Conservation (phyloP, 1,139 yeast genomes). For the Saccharomycopsis crataegensis region DNA sequence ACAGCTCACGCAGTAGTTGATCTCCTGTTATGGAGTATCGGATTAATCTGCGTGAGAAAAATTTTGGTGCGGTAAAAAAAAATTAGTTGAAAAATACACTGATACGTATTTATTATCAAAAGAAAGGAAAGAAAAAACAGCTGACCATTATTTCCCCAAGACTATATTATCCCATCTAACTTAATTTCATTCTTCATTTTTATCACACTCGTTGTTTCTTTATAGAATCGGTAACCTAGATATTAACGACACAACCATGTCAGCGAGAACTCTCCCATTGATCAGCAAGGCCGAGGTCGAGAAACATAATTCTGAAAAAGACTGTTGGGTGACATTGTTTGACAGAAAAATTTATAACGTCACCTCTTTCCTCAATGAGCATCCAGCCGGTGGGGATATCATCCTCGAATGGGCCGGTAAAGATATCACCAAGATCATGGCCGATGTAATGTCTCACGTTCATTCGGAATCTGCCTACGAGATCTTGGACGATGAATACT, state of each 20-base stretch:
- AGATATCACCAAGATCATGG: constrained; percentile 73
- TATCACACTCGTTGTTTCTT: no score
- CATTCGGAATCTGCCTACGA: constrained; percentile 88
- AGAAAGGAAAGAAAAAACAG: no score
- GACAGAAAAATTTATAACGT: constrained; percentile 80
- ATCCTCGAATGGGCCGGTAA: constrained; percentile 73
- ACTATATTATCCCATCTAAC: no score
- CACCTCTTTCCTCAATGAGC: constrained; percentile 68
- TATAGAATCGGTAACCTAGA: no score
- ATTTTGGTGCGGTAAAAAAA: no score
- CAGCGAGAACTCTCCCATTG: constrained; percentile 9
- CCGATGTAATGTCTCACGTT: constrained; percentile 59
- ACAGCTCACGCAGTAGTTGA: no score
- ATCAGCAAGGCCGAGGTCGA: constrained; percentile 5
- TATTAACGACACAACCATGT: background rate
- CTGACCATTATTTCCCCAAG: no score
- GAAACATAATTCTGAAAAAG: constrained; percentile 41
- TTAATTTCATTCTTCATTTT: no score
- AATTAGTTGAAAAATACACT: no score
- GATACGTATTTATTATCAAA: no score
- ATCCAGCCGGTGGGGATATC: constrained; percentile 81
- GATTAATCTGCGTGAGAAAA: no score
- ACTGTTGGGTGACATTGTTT: constrained; percentile 74
- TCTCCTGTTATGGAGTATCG: no score
- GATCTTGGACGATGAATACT: constrained; percentile 69